Percentiles rank a stretch among this genome's conserved stretches.
These are phyloP conservation scores for Cyberlindnera lachancei DNA, from an alignment of 805 yeast species.

Conservation along the genomic window DNA sequence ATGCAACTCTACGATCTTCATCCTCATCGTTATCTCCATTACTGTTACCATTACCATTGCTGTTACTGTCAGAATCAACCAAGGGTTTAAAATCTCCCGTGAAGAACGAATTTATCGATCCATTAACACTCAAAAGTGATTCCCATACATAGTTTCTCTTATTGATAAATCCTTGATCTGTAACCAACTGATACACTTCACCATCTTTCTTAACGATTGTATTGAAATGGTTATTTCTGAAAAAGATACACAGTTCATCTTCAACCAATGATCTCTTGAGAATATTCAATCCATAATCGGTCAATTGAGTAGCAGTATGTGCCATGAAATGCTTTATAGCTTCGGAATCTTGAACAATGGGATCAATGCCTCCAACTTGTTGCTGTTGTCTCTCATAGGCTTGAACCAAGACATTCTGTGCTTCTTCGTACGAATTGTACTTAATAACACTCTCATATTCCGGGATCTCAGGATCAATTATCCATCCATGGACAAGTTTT, in stretches of 20 bases:
- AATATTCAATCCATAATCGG: constrained; percentile 52
- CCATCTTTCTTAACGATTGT: constrained; percentile 49
- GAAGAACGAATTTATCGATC: constrained; percentile 61
- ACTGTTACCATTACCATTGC: constrained; percentile 26
- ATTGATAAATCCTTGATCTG: constrained; percentile 58
- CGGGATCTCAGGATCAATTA: constrained; percentile 36
- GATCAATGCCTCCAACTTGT: constrained; percentile 20
- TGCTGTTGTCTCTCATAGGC: constrained; percentile 29
- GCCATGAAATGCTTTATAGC: constrained; percentile 43
- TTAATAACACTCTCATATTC: constrained; percentile 30
- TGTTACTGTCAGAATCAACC: constrained; percentile 17
- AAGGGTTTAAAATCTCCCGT: constrained; percentile 55
- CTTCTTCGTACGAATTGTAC: constrained; percentile 46
- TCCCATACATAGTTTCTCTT: constrained; percentile 71
- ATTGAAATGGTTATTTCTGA: constrained; percentile 84
- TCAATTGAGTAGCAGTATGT: constrained; percentile 66
- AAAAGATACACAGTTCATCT: constrained; percentile 61
- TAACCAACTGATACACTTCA: constrained; percentile 56
- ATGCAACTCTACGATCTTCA: constrained; percentile 37
- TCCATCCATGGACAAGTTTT: constrained; percentile 80
- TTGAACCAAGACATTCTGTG: constrained; percentile 50
- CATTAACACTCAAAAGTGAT: constrained; percentile 56
- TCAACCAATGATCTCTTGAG: constrained; percentile 38
- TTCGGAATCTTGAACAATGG: constrained; percentile 27
- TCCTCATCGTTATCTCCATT: constrained; percentile 18